Evolutionary conservation across 2,329 filamentous ascomycete species (phyloP).

Genomic region (Diaporthe citri): DNA sequence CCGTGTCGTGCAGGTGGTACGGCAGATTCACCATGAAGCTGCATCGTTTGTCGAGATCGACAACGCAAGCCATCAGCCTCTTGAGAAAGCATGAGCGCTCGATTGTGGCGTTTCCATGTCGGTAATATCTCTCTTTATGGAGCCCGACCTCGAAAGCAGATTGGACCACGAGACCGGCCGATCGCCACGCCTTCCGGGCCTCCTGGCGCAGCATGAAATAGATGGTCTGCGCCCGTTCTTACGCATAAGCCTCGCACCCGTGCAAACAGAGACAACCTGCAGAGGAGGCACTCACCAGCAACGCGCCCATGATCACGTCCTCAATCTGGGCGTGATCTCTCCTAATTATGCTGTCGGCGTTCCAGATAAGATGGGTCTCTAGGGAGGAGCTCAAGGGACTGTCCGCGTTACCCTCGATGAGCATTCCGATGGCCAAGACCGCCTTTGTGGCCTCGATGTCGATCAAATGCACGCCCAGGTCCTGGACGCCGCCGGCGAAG

Average conservation of each 20-base stretch:
- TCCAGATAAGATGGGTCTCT: slow-evolving; percentile 3
- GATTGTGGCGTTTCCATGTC: neutral
- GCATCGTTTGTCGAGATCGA: slow-evolving; percentile 10
- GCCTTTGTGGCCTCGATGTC: slow-evolving; percentile 19
- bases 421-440: slow-evolving; percentile 13
- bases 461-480: slow-evolving; percentile 7
- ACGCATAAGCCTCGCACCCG: neutral
- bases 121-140: neutral
- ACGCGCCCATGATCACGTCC: neutral
- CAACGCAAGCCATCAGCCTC: neutral
- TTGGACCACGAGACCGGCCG: neutral
- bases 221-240: neutral
- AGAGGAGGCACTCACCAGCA: neutral
- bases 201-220: slow-evolving; percentile 5
- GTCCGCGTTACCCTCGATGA: neutral
- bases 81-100: neutral
- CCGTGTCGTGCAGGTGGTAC: neutral
- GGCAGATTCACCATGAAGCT: slow-evolving; percentile 9
- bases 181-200: slow-evolving; percentile 5
- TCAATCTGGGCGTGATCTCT: slow-evolving; percentile 1
- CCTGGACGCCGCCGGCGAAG: neutral
- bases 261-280: neutral
- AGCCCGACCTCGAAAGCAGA: slow-evolving; percentile 15
- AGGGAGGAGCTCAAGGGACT: neutral
- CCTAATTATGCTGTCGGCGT: slow-evolving; percentile 9